These are phyloP conservation scores for Thymus quinquecostatus DNA, from an alignment of 257 asterid genomes.

Conservation along the genomic window DNA sequence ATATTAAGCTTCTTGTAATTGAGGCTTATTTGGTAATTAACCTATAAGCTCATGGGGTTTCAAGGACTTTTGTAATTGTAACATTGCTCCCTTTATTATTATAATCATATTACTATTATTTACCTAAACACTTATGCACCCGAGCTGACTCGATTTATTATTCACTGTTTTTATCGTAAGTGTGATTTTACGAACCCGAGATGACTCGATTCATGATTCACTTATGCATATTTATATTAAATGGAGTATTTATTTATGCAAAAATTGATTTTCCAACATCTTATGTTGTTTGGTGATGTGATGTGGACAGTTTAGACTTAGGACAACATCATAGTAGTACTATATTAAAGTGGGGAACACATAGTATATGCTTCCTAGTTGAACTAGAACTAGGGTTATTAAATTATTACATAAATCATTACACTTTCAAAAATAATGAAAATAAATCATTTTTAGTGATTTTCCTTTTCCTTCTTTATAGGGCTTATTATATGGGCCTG, in stretches of 20 bases:
- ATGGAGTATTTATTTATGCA: background rate
- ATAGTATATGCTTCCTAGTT: too few relatives aligned
- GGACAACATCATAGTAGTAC: background rate
- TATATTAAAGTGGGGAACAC: background rate
- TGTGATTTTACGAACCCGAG: too few relatives aligned
- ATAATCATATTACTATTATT: background rate
- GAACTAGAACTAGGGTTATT: too few relatives aligned
- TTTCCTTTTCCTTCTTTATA: too few relatives aligned
- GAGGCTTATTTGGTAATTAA: slow-evolving; percentile 23
- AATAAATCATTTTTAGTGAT: too few relatives aligned
- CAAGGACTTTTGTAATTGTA: slow-evolving; percentile 34
- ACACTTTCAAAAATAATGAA: too few relatives aligned
- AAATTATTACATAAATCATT: too few relatives aligned
- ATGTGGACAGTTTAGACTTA: background rate
- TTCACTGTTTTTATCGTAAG: too few relatives aligned
- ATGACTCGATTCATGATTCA: too few relatives aligned
- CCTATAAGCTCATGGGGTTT: background rate
- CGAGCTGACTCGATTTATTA: too few relatives aligned
- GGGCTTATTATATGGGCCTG: too few relatives aligned
- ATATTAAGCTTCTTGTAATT: slow-evolving; percentile 30
- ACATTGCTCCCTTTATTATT: slow-evolving; percentile 23
- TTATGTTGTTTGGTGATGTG: background rate
- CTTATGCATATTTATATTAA: too few relatives aligned
- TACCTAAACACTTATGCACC: background rate
- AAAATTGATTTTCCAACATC: background rate